Conservation (phyloP, 805 yeast genomes). For the Candida multigemmis region DNA sequence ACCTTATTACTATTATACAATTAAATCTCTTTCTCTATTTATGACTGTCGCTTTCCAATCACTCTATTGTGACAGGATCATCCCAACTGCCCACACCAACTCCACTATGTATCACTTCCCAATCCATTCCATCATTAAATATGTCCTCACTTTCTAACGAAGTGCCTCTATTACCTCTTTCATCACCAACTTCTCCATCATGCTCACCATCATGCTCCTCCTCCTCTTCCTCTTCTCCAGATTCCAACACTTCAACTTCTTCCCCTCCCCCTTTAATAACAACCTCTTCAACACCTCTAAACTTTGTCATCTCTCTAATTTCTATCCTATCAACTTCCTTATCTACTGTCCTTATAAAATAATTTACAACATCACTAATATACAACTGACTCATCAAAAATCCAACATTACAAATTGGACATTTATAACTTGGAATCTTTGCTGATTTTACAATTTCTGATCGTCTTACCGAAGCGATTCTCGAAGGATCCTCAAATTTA, state of each 20-base stretch:
- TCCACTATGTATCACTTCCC: too few species aligned
- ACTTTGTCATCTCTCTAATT: conserved; percentile 22
- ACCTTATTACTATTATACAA: too few species aligned
- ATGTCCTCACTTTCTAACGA: neutral
- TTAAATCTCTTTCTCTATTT: too few species aligned
- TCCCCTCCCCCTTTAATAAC: conserved; percentile 9
- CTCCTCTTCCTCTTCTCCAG: conserved; percentile 12
- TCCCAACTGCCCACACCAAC: conserved; percentile 28
- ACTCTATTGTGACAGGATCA: conserved; percentile 30
- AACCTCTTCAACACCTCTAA: conserved; percentile 21
- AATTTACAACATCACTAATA: conserved; percentile 31
- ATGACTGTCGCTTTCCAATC: too few species aligned
- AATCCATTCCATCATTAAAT: too few species aligned
- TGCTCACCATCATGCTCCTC: conserved; percentile 3
- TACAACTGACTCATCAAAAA: conserved; percentile 24
- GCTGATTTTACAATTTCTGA: conserved; percentile 1
- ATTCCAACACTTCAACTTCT: conserved; percentile 22
- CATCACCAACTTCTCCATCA: conserved; percentile 1
- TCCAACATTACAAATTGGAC: conserved; percentile 30
- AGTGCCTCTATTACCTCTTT: neutral
- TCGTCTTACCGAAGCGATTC: too few species aligned
- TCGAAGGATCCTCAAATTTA: neutral
- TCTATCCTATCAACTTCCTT: conserved; percentile 22
- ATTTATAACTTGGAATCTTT: conserved; percentile 20
- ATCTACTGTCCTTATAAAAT: conserved; percentile 32